A percentile compares a stretch with the other conserved stretches of the same genome.
Evolutionary conservation across 106 monocot species (phyloP).

Genomic region (Posidonia australis): DNA sequence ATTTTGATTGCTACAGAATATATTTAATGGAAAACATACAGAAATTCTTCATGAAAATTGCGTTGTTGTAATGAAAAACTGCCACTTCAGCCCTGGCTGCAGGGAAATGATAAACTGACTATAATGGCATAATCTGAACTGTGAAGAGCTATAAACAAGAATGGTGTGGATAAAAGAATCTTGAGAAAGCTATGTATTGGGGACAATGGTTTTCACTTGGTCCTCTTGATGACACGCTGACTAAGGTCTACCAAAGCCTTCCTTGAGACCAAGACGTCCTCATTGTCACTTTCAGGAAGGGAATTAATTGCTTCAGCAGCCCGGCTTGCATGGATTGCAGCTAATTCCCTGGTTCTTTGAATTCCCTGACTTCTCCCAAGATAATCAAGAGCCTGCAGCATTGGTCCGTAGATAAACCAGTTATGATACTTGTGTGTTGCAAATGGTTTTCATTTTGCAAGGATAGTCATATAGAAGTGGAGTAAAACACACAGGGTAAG

Average conservation of each 20-base stretch:
- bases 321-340: slow-evolving; percentile 37
- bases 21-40: no score
- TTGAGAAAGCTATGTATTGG: no score
- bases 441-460: neutral
- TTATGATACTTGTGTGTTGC: neutral
- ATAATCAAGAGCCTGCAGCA: slow-evolving; percentile 52
- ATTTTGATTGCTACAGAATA: no score
- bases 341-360: slow-evolving; percentile 43
- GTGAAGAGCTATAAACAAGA: no score
- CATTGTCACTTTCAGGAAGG: slow-evolving; percentile 45
- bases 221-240: slow-evolving; percentile 38
- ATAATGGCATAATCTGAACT: no score
- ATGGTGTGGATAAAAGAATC: no score
- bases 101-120: no score
- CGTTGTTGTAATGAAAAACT: no score
- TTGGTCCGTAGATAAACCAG: neutral
- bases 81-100: no score
- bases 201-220: slow-evolving; percentile 23
- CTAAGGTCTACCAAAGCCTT: slow-evolving; percentile 50
- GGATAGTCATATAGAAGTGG: no score
- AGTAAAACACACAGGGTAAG: no score
- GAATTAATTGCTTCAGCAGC: slow-evolving; percentile 45
- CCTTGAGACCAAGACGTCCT: slow-evolving; percentile 35
- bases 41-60: no score
- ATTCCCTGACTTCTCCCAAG: slow-evolving; percentile 66